Evolutionary conservation across 805 yeast species (phyloP).

Genomic region (Hanseniaspora clermontiae): DNA sequence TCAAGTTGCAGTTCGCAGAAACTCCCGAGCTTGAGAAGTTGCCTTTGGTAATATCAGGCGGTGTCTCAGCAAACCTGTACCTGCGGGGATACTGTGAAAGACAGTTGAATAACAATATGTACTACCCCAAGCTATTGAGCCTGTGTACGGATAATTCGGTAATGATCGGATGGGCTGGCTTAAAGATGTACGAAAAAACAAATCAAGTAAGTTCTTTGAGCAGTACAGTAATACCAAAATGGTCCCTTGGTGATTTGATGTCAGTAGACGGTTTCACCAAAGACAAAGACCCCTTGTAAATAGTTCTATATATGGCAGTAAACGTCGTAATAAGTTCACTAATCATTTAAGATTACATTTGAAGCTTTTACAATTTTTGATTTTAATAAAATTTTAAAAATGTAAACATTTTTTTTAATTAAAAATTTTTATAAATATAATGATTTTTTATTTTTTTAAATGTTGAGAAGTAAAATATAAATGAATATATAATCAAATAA

Average conservation of each 20-base stretch:
- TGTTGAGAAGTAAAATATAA: too few relatives aligned
- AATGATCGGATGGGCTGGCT: conserved; percentile 97
- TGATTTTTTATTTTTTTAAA: too few relatives aligned
- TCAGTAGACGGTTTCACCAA: conserved; percentile 20
- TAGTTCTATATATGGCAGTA: neutral
- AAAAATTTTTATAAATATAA: too few relatives aligned
- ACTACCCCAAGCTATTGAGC: conserved; percentile 24
- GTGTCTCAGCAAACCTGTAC: conserved; percentile 69
- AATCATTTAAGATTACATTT: neutral
- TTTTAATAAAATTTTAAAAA: neutral
- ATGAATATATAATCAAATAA: neutral
- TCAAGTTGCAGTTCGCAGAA: conserved; percentile 35
- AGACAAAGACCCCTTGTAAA: neutral
- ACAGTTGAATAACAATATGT: conserved; percentile 23
- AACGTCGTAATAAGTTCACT: too few relatives aligned
- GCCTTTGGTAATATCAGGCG: conserved; percentile 74
- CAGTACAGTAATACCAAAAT: conserved; percentile 57
- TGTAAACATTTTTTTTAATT: neutral
- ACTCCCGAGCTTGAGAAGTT: conserved; percentile 28
- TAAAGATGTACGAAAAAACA: conserved; percentile 55
- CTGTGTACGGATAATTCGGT: conserved; percentile 90
- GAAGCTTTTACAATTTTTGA: neutral
- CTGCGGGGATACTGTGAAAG: conserved; percentile 39
- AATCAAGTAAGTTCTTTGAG: conserved; percentile 35
- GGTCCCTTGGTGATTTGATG: conserved; percentile 58